Evolutionary conservation across 352 stramenopile genomes (phyloP), one percentile per base, ranked within the genome.

Genomic region (Phytophthora pluvialis): DNA sequence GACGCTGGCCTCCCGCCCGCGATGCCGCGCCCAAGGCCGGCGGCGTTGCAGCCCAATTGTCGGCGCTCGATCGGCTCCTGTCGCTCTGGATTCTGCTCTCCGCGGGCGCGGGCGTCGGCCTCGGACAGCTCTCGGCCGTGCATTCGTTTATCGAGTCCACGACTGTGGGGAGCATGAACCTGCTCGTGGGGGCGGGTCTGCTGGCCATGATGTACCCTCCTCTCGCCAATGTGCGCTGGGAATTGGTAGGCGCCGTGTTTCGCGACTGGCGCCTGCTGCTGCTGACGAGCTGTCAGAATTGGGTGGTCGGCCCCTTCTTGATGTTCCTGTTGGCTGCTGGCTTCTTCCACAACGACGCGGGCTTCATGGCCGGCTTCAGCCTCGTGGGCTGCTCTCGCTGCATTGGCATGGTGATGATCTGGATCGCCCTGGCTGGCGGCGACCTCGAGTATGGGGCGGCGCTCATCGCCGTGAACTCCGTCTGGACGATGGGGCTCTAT

Each of bases 331-430:
- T 88, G 40, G 64, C 79, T 9, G 71, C 73, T 0, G 71, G 50
- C 9, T 87, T 87, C 64, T 89, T 87, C 69, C 73, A 74, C 35
- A 29, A 71, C 33, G 63, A 86, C 25, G 21, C 63, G 3, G 75
- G 78, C 10, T 92, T 86, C 69, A 76, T 91, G 44, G 70, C 80
- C 0, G 86, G 86, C 4, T 83, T 90, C 47, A 87, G 77, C 38
- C 72, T 93, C 56, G 77, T 94, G 3, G 86, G 86, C 1, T 90
- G 81, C 48, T 69, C 81, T 42, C 76, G 83, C 8, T 94, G 82
- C 60, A 94, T 90, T 38, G 83, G 78, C 16, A 94, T 94, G 86
- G 86, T 93, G 55, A 86, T 94, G 68, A 86, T 94, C 57, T 94
- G 83, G 86, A 89, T 87, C 62, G 69, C 63, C 28, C 64, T 94